These are phyloP conservation scores for Jamesozyma lodderae DNA, from an alignment of 805 yeast species.

Conservation along the genomic window DNA sequence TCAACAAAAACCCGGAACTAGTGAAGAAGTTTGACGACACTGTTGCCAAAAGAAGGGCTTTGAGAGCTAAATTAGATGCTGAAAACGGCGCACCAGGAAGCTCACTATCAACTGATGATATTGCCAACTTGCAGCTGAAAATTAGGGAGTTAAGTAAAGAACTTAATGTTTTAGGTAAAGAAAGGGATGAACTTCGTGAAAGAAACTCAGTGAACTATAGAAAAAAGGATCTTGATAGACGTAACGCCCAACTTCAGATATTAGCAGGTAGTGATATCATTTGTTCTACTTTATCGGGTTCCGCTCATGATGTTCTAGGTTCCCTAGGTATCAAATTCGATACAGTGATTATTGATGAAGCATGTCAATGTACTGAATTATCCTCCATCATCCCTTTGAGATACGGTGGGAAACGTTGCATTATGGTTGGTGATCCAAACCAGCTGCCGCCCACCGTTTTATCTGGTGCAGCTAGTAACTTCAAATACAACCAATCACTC, in stretches of 20 bases:
- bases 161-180: conserved; percentile 61
- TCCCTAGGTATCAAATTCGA: conserved; percentile 70
- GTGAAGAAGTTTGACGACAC: conserved; percentile 41
- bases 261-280: conserved; percentile 71
- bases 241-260: conserved; percentile 65
- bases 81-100: conserved; percentile 39
- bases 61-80: conserved; percentile 36
- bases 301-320: conserved; percentile 82
- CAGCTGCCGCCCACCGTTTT: conserved; percentile 95
- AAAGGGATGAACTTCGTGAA: conserved; percentile 74
- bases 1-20: conserved; percentile 36
- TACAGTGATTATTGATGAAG: conserved; percentile 91
- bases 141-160: conserved; percentile 49
- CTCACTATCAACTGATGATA: conserved; percentile 38
- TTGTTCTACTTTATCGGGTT: conserved; percentile 87
- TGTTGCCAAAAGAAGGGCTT: conserved; percentile 47
- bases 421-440: conserved; percentile 98
- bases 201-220: conserved; percentile 57
- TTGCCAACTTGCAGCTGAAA: conserved; percentile 39
- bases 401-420: conserved; percentile 82
- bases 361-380: conserved; percentile 92
- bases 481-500: conserved; percentile 79
- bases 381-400: conserved; percentile 86
- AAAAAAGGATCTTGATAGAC: conserved; percentile 66
- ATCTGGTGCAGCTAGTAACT: conserved; percentile 75